These are phyloP conservation scores for Orbilia oligospora DNA, from an alignment of 2,329 filamentous ascomycete genomes.

Conservation along the genomic window DNA sequence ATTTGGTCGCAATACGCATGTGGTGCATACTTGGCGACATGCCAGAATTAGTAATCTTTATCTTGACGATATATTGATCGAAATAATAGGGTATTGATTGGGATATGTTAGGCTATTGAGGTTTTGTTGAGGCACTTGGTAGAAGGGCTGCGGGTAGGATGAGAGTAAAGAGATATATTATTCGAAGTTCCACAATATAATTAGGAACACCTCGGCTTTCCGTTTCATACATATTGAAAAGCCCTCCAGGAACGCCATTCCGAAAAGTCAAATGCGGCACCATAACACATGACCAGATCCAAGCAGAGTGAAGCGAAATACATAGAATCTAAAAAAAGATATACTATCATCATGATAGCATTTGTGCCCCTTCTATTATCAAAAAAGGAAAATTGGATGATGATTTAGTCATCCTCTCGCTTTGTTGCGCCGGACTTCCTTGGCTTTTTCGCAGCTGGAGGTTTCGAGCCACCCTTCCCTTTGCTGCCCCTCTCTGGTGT, in stretches of 20 bases:
- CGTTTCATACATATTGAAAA: slow-evolving; percentile 11
- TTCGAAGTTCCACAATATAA: slow-evolving; percentile 15
- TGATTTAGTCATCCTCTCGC: slow-evolving; percentile 41
- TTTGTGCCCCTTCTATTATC: neutral
- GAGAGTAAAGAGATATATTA: slow-evolving; percentile 4
- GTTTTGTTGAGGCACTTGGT: too few relatives aligned
- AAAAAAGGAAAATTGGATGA: neutral
- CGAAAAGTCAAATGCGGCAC: slow-evolving; percentile 7
- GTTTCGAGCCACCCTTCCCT: slow-evolving; percentile 47
- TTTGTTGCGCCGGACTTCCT: slow-evolving; percentile 50
- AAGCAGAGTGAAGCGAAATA: neutral
- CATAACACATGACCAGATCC: slow-evolving; percentile 15
- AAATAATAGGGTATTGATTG: too few relatives aligned
- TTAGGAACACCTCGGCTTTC: slow-evolving; percentile 10
- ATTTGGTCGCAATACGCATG: too few relatives aligned
- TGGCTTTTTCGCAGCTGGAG: slow-evolving; percentile 56
- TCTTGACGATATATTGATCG: too few relatives aligned
- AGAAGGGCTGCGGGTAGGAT: neutral
- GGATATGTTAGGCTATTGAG: too few relatives aligned
- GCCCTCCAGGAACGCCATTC: slow-evolving; percentile 22
- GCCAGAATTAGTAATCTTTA: too few relatives aligned
- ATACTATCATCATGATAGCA: neutral
- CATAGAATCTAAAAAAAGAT: neutral
- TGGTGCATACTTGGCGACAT: too few relatives aligned
- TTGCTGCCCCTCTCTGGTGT: slow-evolving; percentile 47